Evolutionary conservation across 2,329 filamentous ascomycete genomes (phyloP).

Genomic region (Talaromyces amestolkiae): DNA sequence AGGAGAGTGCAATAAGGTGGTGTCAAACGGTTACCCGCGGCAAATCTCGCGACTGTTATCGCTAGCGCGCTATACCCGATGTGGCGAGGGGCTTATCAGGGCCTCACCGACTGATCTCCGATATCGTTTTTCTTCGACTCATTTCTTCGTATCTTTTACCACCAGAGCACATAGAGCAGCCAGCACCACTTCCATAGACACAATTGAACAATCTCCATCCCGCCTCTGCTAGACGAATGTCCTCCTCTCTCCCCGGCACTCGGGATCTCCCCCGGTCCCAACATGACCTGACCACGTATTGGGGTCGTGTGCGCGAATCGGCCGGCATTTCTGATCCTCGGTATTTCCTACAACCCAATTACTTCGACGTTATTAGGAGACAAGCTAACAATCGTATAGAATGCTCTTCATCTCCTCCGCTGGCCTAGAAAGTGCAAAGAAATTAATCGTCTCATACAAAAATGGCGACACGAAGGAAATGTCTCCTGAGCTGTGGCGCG

Average conservation of each 20-base stretch:
- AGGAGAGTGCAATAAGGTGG: neutral
- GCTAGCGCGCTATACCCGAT: slow-evolving; percentile 5
- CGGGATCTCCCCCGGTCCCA: slow-evolving; percentile 88
- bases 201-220: neutral
- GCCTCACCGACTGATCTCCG: slow-evolving; percentile 34
- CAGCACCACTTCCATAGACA: neutral
- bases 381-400: slow-evolving; percentile 50
- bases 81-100: slow-evolving; percentile 6
- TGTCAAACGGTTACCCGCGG: neutral
- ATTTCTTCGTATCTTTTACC: no score
- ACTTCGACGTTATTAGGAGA: no score
- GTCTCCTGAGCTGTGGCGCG: slow-evolving; percentile 87
- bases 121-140: slow-evolving; percentile 27
- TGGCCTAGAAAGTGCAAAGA: slow-evolving; percentile 83
- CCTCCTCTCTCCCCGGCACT: slow-evolving; percentile 60
- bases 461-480: slow-evolving; percentile 73
- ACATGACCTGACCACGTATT: slow-evolving; percentile 90
- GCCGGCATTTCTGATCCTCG: slow-evolving; percentile 90
- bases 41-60: neutral
- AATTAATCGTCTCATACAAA: slow-evolving; percentile 80
- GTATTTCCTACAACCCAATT: slow-evolving; percentile 48
- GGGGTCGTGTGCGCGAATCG: slow-evolving; percentile 88
- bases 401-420: slow-evolving; percentile 76
- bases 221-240: slow-evolving; percentile 46
- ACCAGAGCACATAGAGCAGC: no score